phyloP scores from a whole-genome alignment of 1,284 basidiomycete species.

The Retiboletus flavoniger region DNA sequence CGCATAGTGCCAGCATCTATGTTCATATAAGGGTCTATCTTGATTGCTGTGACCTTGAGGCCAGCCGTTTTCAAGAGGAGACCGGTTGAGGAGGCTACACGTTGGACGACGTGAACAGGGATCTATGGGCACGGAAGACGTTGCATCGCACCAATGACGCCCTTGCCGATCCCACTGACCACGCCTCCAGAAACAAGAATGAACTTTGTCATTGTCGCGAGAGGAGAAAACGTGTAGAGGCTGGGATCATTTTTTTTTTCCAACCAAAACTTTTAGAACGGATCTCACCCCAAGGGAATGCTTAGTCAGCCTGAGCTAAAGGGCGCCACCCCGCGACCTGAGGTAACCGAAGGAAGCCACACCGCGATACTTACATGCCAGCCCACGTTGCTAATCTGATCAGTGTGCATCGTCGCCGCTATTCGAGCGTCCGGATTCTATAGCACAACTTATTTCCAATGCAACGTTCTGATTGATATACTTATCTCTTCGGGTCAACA shows the following conservation, averaged over 20 bases:
- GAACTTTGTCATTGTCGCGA: conserved; percentile 73
- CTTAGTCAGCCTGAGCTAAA: conserved; percentile 25
- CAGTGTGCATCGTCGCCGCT: not conserved
- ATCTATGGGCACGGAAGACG: conserved; percentile 26
- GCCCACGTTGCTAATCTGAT: not conserved
- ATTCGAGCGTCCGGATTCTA: not conserved
- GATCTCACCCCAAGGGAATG: not conserved
- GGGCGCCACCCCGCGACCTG: not conserved
- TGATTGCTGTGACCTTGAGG: conserved; percentile 97
- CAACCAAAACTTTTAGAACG: not conserved
- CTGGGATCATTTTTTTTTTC: not conserved
- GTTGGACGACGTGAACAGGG: conserved; percentile 19
- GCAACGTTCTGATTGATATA: not conserved
- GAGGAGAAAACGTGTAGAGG: not conserved
- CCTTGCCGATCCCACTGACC: conserved; percentile 93
- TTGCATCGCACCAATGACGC: conserved; percentile 78
- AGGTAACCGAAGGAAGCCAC: not conserved
- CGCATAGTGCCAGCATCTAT: conserved; percentile 99
- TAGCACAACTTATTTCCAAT: not conserved
- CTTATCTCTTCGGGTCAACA: not conserved
- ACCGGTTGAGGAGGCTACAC: conserved; percentile 91
- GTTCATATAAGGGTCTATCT: conserved; percentile 99
- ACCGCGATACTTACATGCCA: not conserved
- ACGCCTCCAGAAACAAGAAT: conserved; percentile 91
- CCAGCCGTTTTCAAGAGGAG: conserved; percentile 94